phyloP scores from a whole-genome alignment of 2,329 filamentous ascomycete species.

The Penicillium occitanis region DNA sequence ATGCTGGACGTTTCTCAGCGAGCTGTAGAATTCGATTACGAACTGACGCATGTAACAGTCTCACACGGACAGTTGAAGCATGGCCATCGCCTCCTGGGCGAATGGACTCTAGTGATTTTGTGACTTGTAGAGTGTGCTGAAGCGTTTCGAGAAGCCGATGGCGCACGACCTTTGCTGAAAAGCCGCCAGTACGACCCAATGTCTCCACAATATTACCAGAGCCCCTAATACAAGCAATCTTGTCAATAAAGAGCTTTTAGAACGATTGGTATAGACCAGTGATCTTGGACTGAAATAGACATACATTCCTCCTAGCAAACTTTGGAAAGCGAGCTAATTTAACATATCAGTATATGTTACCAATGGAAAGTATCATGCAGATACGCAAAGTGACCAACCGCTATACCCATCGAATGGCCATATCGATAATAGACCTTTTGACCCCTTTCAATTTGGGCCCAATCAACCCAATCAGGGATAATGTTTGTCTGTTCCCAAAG shows the following conservation, averaged over 20 bases:
- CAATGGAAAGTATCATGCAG: neutral
- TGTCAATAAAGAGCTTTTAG: neutral
- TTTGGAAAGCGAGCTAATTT: neutral
- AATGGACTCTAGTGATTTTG: conserved; percentile 63
- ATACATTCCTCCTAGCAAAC: neutral
- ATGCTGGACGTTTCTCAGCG: conserved; percentile 55
- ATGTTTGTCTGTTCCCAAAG: conserved; percentile 68
- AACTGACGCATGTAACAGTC: conserved; percentile 68
- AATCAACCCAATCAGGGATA: conserved; percentile 73
- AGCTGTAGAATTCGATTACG: conserved; percentile 64
- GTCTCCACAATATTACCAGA: conserved; percentile 73
- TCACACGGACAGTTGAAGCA: conserved; percentile 64
- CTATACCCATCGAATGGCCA: conserved; percentile 37
- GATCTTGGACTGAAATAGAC: neutral
- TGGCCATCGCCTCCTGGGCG: conserved; percentile 67
- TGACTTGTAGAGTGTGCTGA: conserved; percentile 72
- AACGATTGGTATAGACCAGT: neutral
- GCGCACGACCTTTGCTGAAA: conserved; percentile 65
- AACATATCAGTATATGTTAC: neutral
- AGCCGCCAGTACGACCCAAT: conserved; percentile 71
- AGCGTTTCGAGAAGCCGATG: conserved; percentile 70
- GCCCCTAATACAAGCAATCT: neutral
- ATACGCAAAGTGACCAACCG: neutral
- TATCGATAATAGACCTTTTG: conserved; percentile 79
- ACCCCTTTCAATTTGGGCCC: conserved; percentile 70